Evolutionary conservation across 1,284 basidiomycete species (phyloP).

Genomic region (Trametes pubescens): DNA sequence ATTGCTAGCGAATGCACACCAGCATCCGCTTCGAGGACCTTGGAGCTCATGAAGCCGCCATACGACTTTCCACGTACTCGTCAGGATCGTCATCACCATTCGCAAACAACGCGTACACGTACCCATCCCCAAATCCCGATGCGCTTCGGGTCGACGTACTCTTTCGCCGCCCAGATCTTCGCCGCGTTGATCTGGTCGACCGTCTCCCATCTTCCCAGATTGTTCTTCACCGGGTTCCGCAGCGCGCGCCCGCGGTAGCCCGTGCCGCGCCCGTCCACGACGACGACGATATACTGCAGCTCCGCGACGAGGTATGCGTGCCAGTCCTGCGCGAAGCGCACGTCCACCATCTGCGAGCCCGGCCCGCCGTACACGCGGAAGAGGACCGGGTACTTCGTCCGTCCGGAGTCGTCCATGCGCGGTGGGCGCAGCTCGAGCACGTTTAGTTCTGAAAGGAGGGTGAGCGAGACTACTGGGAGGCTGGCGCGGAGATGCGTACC

Average conservation of each 20-base stretch:
- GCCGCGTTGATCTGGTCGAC: slow-evolving; percentile 90
- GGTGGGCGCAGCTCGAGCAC: slow-evolving; percentile 92
- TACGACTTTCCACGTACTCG: slow-evolving; percentile 73
- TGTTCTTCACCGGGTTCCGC: slow-evolving; percentile 84
- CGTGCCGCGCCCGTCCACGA: slow-evolving; percentile 94
- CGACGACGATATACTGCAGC: slow-evolving; percentile 86
- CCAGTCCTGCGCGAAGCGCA: slow-evolving; percentile 81
- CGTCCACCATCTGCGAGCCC: slow-evolving; percentile 78
- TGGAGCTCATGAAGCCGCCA: slow-evolving; percentile 93
- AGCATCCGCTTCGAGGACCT: slow-evolving; percentile 87
- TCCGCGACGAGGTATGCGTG: slow-evolving; percentile 86
- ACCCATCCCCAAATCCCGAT: slow-evolving; percentile 98
- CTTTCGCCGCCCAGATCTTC: slow-evolving; percentile 76
- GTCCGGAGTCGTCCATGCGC: slow-evolving; percentile 90
- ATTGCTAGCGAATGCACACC: slow-evolving; percentile 90
- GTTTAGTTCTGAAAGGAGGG: slow-evolving; percentile 70
- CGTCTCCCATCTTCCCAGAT: slow-evolving; percentile 89
- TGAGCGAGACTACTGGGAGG: neutral
- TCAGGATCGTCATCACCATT: neutral
- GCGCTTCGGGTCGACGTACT: slow-evolving; percentile 81
- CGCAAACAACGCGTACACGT: slow-evolving; percentile 42
- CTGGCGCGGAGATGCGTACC: slow-evolving; percentile 54
- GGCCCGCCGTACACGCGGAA: slow-evolving; percentile 93
- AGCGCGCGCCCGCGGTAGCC: slow-evolving; percentile 87
- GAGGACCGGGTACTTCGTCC: slow-evolving; percentile 92